Evolutionary conservation across 306 rosid species (phyloP).

Genomic region (Vigna unguiculata): DNA sequence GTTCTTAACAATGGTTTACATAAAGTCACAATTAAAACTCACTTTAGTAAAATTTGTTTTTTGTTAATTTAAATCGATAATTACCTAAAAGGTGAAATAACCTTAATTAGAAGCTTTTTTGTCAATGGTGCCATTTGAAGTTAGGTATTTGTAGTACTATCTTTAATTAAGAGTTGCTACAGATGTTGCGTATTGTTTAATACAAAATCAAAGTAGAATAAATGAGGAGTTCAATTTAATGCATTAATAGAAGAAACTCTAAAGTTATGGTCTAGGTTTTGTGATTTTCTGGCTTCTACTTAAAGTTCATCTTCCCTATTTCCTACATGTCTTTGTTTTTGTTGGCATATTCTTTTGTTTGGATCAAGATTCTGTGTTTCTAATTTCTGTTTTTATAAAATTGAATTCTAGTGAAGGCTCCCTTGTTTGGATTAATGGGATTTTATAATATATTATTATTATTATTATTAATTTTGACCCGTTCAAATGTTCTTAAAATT

Average conservation of each 20-base stretch:
- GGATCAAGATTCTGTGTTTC: background rate
- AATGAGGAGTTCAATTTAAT: background rate
- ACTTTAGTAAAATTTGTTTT: too few species aligned
- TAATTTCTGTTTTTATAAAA: background rate
- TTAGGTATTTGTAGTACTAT: too few species aligned
- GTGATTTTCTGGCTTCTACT: background rate
- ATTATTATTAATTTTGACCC: background rate
- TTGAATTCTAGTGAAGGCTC: background rate
- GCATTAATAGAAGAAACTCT: background rate
- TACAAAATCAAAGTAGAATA: background rate
- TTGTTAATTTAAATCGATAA: too few species aligned
- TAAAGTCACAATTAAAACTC: too few species aligned
- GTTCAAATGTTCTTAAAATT: constrained; percentile 2
- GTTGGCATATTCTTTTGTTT: constrained; percentile 25
- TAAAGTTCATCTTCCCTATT: too few species aligned
- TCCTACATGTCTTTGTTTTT: background rate
- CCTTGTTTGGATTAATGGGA: background rate
- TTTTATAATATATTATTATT: background rate
- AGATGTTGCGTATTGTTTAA: too few species aligned
- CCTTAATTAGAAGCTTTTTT: background rate
- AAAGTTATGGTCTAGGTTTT: background rate
- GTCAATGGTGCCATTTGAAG: too few species aligned
- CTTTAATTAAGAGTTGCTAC: background rate
- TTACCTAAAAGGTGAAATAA: background rate
- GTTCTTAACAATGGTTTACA: too few species aligned